Evolutionary conservation across 2,329 filamentous ascomycete species (phyloP).

Genomic region (Monosporascus cannonballus): DNA sequence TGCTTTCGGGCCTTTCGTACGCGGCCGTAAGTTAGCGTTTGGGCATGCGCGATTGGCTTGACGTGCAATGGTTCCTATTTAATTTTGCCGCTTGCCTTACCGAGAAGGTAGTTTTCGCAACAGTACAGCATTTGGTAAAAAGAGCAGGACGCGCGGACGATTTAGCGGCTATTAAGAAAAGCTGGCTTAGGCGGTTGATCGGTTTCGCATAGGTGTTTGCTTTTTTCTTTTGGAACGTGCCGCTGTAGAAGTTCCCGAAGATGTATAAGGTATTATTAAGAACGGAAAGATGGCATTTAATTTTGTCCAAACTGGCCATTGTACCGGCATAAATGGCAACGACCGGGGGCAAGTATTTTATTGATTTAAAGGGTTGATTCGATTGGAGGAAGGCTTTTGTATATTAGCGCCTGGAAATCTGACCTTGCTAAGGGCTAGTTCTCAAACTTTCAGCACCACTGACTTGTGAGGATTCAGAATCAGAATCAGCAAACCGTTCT

Average conservation of each 20-base stretch:
- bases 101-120: conserved; percentile 1
- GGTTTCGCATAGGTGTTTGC: conserved; percentile 6
- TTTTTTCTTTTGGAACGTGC: conserved; percentile 12
- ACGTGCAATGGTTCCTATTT: conserved; percentile 9
- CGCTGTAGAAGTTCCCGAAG: neutral
- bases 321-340: neutral
- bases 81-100: conserved; percentile 5
- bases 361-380: no score
- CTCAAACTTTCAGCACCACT: no score
- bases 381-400: no score
- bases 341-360: no score
- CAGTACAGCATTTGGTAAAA: neutral
- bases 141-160: neutral
- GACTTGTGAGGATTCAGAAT: no score
- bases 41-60: conserved; percentile 4
- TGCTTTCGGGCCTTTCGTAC: conserved; percentile 7
- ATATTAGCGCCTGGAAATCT: no score
- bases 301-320: conserved; percentile 1
- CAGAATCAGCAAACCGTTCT: no score
- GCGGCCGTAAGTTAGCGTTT: conserved; percentile 5
- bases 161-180: neutral
- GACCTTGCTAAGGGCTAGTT: no score
- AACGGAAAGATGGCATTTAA: conserved; percentile 1
- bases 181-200: conserved; percentile 4
- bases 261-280: neutral